Percentiles rank a stretch among this genome's conserved stretches.
These are phyloP conservation scores for Biancaea sappan DNA, from an alignment of 306 rosid species.

Conservation along the genomic window DNA sequence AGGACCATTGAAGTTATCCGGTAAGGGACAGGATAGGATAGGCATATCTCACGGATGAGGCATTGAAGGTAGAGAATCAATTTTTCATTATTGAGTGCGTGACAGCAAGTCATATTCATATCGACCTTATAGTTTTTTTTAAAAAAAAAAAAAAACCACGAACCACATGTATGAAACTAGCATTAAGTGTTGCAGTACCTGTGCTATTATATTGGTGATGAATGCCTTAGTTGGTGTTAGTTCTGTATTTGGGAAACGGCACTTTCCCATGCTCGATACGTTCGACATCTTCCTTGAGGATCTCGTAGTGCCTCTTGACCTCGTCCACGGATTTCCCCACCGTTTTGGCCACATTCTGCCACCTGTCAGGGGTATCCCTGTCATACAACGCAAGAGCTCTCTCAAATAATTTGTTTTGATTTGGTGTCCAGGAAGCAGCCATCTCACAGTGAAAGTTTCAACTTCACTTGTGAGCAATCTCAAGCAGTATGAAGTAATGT, in stretches of 20 bases:
- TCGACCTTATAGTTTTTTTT: slow-evolving; percentile 2
- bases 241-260: slow-evolving; percentile 59
- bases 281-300: slow-evolving; percentile 67
- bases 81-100: slow-evolving; percentile 32
- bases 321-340: slow-evolving; percentile 81
- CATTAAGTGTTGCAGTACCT: slow-evolving; percentile 19
- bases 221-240: slow-evolving; percentile 19
- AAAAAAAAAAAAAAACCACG: slow-evolving; percentile 31
- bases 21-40: slow-evolving; percentile 47
- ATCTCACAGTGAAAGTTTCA: slow-evolving; percentile 23
- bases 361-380: slow-evolving; percentile 75
- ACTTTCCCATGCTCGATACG: slow-evolving; percentile 69
- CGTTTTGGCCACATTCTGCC: slow-evolving; percentile 72
- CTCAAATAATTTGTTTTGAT: slow-evolving; percentile 74
- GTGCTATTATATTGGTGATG: background rate
- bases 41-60: slow-evolving; percentile 22
- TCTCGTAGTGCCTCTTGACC: slow-evolving; percentile 71
- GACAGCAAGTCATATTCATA: slow-evolving; percentile 6
- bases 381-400: slow-evolving; percentile 71
- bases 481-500: background rate
- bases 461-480: background rate
- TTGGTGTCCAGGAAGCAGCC: slow-evolving; percentile 70
- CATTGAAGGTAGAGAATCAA: slow-evolving; percentile 36
- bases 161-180: slow-evolving; percentile 16
- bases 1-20: slow-evolving; percentile 38